Base-by-base conservation (phyloP, 2,329 filamentous ascomycete species). In the Pleoardoris graminearum region DNA sequence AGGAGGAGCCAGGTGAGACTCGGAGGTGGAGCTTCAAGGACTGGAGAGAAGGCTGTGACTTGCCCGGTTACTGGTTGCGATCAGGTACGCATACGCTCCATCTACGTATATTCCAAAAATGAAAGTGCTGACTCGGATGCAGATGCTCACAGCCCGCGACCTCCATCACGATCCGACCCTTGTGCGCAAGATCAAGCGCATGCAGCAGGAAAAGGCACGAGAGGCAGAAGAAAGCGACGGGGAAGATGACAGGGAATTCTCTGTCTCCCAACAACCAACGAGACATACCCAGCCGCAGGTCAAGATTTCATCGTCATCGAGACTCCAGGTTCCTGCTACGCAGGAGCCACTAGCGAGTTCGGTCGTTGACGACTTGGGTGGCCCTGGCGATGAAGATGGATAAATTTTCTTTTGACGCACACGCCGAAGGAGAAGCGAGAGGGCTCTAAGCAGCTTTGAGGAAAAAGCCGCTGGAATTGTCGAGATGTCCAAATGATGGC, bases 11-110 rank as follows among this genome's bases (percentile, higher is more conserved):
- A 39, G 11, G 36, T 25, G 0, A 61, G 49, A 1, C 46, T 60
- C 10, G 64, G 63, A 2, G 56, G 51, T 1, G 55, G 54, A 12
- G 50, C 30, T 10, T 23, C 47, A n/a, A 58, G 59, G 4, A 37
- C 45, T 47, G 73, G 59, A 50, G 52, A 63, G 39, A 61, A 55
- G 39, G 69, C 69, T 45, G 76, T 82, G 0, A 76, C 81, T 48
- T 91, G 88, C 67, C 88, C 88, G 0, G 80, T 85, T 51, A 74
- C 81, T 2, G 87, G 88, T 1, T 91, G 88, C 67, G 75, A 77
- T 43, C 75, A 82, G 75, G 71, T 73, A 62, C 10, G 67, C 36
- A 29, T 5, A 16, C 12, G 14, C 17, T 7, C n/a, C 32, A 17
- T 41, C 12, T 8, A 23, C 4, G 16, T 41, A 14, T 7, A 6